These are phyloP conservation scores for Eimeria sp. DNA, from an alignment of 169 alveolate species.

Conservation along the genomic window DNA sequence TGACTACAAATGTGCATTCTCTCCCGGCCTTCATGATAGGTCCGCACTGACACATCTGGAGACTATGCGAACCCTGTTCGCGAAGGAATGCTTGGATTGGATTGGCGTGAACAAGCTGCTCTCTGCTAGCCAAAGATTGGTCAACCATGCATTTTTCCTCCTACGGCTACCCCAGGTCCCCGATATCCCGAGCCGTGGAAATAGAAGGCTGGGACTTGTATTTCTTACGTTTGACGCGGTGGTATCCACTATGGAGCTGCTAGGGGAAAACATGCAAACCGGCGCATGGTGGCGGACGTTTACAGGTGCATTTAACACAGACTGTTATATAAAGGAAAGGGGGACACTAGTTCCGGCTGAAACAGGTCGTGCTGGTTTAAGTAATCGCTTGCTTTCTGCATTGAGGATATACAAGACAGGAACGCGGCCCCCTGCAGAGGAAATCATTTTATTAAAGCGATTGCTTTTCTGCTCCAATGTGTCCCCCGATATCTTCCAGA, in stretches of 20 bases:
- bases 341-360: neutral
- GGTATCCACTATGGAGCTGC: neutral
- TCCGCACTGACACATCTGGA: neutral
- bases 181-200: neutral
- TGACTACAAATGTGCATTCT: constrained; percentile 4
- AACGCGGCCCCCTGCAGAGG: neutral
- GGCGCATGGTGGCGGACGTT: constrained; percentile 2
- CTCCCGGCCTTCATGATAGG: neutral
- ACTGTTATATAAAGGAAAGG: neutral
- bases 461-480: neutral
- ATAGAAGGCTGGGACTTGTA: neutral
- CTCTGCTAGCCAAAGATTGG: neutral
- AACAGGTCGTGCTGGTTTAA: neutral
- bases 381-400: constrained; percentile 1
- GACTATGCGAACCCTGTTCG: neutral
- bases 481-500: neutral
- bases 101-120: neutral
- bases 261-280: neutral
- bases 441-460: neutral
- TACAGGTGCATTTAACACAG: neutral
- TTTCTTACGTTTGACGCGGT: constrained; percentile 10
- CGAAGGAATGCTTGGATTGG: neutral
- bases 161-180: neutral
- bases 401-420: neutral
- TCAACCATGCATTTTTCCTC: neutral